Conservation (phyloP, 805 yeast genomes). For the Lachancea fermentati region DNA sequence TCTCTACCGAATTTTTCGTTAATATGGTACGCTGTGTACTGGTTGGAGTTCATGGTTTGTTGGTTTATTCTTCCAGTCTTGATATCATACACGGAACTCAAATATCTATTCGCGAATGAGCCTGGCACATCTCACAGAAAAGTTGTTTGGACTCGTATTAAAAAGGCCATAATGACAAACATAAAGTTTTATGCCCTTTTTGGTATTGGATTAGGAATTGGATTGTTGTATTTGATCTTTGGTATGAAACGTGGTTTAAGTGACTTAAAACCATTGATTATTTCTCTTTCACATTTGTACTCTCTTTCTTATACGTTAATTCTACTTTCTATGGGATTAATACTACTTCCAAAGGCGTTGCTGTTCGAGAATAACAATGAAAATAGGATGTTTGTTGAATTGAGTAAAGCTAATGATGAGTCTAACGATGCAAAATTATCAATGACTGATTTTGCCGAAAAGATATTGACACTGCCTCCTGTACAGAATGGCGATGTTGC, state of each 20-base stretch:
- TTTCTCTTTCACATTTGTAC: conserved; percentile 30
- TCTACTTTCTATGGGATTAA: conserved; percentile 26
- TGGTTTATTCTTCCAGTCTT: conserved; percentile 31
- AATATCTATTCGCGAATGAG: conserved; percentile 18
- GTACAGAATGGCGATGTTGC: conserved; percentile 18
- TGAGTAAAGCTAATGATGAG: conserved; percentile 31
- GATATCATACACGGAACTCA: conserved; percentile 27
- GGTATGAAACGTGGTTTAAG: conserved; percentile 22
- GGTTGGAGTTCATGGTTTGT: conserved; percentile 28
- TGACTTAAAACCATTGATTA: conserved; percentile 28
- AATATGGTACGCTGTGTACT: conserved; percentile 26
- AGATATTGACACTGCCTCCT: conserved; percentile 19
- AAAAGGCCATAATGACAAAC: conserved; percentile 22
- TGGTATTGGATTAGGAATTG: conserved; percentile 18
- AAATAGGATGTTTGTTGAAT: conserved; percentile 22
- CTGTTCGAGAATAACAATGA: conserved; percentile 17
- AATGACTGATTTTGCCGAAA: conserved; percentile 23
- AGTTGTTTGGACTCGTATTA: conserved; percentile 15
- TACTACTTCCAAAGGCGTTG: conserved; percentile 25
- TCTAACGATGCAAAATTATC: conserved; percentile 26
- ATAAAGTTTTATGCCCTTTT: conserved; percentile 28
- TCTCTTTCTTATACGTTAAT: conserved; percentile 28
- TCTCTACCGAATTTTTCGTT: conserved; percentile 12
- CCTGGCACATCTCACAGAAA: conserved; percentile 7
- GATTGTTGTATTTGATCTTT: conserved; percentile 22